Percentiles rank a stretch among this genome's conserved stretches.
Conservation (phyloP, 768 basidiomycete species). For the Amanita exitialis region DNA sequence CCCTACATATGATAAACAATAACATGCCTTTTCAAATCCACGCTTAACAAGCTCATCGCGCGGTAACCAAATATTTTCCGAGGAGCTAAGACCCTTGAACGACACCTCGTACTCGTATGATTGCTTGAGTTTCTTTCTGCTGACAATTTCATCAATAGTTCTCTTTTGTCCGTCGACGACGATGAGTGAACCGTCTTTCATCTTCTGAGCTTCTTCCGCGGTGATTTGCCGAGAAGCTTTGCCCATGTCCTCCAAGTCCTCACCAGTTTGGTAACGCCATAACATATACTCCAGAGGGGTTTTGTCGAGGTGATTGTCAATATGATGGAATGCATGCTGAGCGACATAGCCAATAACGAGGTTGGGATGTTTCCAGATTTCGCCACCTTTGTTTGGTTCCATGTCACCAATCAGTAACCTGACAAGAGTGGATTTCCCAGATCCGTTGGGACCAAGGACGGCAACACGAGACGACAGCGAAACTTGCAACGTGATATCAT, state of each 20-base stretch:
- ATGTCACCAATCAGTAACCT: conserved; percentile 94
- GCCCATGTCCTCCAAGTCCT: conserved; percentile 93
- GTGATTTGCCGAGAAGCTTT: conserved; percentile 85
- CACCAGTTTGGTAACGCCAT: conserved; percentile 99
- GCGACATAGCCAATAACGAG: conserved; percentile 99
- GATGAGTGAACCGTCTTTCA: conserved; percentile 88
- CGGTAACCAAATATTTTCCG: conserved; percentile 96
- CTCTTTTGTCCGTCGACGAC: conserved; percentile 93
- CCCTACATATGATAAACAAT: neutral
- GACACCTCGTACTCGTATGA: conserved; percentile 98
- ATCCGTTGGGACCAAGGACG: conserved; percentile 97
- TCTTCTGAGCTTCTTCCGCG: conserved; percentile 86
- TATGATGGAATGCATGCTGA: conserved; percentile 99
- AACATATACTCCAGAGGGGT: conserved; percentile 98
- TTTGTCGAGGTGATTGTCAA: conserved; percentile 97
- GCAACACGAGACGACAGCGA: conserved; percentile 98
- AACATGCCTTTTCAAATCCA: conserved; percentile 83
- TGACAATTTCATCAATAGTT: conserved; percentile 81
- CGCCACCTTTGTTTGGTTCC: conserved; percentile 94
- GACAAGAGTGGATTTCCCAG: conserved; percentile 96
- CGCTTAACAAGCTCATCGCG: conserved; percentile 97
- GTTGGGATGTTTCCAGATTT: conserved; percentile 99
- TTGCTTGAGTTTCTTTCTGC: conserved; percentile 98
- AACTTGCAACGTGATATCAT: conserved; percentile 93
- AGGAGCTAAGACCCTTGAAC: conserved; percentile 90